A percentile compares a stretch with the other conserved stretches of the same genome.
Evolutionary conservation across 2,329 filamentous ascomycete genomes (phyloP).

Genomic region (Aureobasidium sp.): DNA sequence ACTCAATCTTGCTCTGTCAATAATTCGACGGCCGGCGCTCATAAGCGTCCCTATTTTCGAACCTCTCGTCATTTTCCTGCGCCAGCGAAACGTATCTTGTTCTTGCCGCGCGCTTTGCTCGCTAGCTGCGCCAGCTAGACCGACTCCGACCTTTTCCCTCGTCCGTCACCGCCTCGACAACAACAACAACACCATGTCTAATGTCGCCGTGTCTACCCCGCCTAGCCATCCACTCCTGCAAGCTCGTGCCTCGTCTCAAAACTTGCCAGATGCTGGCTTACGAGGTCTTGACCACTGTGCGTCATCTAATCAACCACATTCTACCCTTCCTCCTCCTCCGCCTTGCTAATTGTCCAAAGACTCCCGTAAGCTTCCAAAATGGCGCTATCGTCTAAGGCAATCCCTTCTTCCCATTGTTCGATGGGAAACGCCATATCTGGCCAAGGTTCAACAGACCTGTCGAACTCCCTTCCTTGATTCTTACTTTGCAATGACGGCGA

Average conservation of each 20-base stretch:
- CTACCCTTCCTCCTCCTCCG: neutral
- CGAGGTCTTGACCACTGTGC: conserved; percentile 15
- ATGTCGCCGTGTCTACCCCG: neutral
- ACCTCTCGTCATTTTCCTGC: neutral
- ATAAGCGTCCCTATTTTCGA: neutral
- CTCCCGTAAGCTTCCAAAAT: conserved; percentile 57
- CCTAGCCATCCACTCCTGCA: neutral
- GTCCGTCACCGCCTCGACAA: neutral
- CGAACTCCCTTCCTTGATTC: conserved; percentile 81
- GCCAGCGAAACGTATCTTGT: neutral
- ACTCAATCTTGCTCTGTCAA: neutral
- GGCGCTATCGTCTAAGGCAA: conserved; percentile 82
- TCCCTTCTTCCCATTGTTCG: conserved; percentile 75
- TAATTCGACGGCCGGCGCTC: neutral
- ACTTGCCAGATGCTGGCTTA: conserved; percentile 12
- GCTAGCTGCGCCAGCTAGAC: conserved; percentile 2
- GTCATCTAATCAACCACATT: neutral
- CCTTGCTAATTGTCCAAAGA: conserved; percentile 11
- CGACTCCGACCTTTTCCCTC: neutral
- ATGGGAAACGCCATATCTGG: conserved; percentile 92
- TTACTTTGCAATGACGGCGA: conserved; percentile 95
- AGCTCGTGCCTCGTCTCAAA: conserved; percentile 1
- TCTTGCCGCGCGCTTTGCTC: conserved; percentile 9
- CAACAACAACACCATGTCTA: conserved; percentile 12
- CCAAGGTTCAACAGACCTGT: conserved; percentile 70